Base-by-base conservation (phyloP, 257 asterid species). In the Solanum commersonii region DNA sequence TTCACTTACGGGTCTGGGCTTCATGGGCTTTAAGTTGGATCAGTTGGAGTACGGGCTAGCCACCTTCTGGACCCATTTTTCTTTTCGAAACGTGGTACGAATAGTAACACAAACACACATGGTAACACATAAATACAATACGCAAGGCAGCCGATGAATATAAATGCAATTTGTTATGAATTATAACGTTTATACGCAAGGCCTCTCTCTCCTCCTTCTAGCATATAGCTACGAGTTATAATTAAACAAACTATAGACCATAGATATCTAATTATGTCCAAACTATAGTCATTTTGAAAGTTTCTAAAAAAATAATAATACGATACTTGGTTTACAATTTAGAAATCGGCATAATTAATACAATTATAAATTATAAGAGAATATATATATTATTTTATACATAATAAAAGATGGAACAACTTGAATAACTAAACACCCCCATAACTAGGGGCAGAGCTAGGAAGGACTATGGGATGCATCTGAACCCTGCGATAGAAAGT, bases 151-250 rank as follows among this genome's bases (percentile, higher is more conserved):
- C 16, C 2, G 18, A 46, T 46, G 56, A 46, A 46, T 46, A 46
- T 1, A 46, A 46, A 46, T 46, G 18, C 56, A 46, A 46, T 46
- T 46, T 46, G 56, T 46, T 46, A 46, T 13, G 56, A 46, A 46
- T 13, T 46, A 46, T 13, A 46, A 38, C 4, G 10, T 38, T 2
- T 38, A 38, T 38, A 38, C 10, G 11, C 42, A 38, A 38, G 42
- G 1, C 23, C 10, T 52, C 22, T 15, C 63, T 52, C n/a, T 52
- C 63, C n/a, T 52, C 63, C 63, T 18, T 18, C 10, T 18, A 16
- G 4, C 63, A 18, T 6, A 18, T 18, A 2, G 4, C 63, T 18
- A 6, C 0, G n/a, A 18, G 4, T 18, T 0, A 4, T 52, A 18
- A 52, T 52, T 52, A 52, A 52, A 6, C 9, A 18, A 52, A 52